Base-by-base conservation (phyloP, 352 stramenopile genomes). In the Globisporangium sylvaticum region DNA sequence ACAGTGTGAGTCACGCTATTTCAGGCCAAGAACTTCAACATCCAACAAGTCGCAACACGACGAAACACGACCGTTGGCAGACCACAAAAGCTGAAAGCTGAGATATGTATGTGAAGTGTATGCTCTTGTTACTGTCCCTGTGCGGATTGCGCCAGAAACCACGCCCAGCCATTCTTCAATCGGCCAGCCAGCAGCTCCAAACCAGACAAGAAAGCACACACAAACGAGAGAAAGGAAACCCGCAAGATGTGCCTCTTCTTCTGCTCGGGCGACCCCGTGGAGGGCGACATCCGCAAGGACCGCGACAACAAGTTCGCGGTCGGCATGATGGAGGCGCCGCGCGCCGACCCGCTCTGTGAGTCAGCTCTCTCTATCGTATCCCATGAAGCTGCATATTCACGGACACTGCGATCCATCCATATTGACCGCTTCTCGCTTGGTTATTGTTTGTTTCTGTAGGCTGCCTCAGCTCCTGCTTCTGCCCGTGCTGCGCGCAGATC, bases 401-500 rank as follows among this genome's bases (percentile, higher is more conserved):
- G 14, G 12, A 31, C 27, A 20, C 24, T 34, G 7, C 3, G 37
- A 14, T 27, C 8, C 31, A 25, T 12, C 2, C 9, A 20, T 52
- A 42, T 2, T 44, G 46, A 31, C 29, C 37, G 52, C 9, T 53
- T 9, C 37, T 62, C 39, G 14, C 18, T 50, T 50, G 2, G 14
- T 64, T 18, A 12, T 37, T 37, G 31, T 34, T 25, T 44, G 14
- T 44, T 18, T 39, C 5, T 22, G 15, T 58, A 87, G 78, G 89
- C 68, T 82, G 83, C 61, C 31, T 96, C 76, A 80, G 69, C 57
- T 76, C 85, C 54, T 94, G 85, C 32, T 62, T 97, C 18, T 98
- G 91, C 44, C 89, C 86, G 22, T 96, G 86, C 67, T 97, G 92
- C 73, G 89, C 84, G 62, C 91, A 98, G 69, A 87, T 97, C 52